Evolutionary conservation across 345 rosid species (phyloP).

Genomic region (Arabidopsis suecica): DNA sequence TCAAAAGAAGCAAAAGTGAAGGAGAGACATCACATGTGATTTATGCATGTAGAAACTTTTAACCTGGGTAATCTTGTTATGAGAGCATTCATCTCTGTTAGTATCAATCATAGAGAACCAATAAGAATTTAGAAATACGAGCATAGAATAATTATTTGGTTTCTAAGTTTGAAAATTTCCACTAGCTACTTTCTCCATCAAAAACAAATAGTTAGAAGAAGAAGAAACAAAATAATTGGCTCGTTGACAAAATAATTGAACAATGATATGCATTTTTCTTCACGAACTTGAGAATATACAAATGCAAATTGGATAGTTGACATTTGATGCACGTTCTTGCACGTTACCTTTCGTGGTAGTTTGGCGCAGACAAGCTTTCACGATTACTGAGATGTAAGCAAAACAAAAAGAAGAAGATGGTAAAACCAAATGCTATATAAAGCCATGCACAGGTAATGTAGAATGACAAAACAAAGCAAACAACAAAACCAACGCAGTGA

Average conservation of each 20-base stretch:
- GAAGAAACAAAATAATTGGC: background rate
- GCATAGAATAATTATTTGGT: slow-evolving; percentile 3
- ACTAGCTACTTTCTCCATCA: background rate
- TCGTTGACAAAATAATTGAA: slow-evolving; percentile 38
- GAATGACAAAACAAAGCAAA: slow-evolving; percentile 24
- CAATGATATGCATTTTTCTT: slow-evolving; percentile 39
- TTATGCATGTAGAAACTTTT: background rate
- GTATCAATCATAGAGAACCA: slow-evolving; percentile 5
- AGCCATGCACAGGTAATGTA: slow-evolving; percentile 15
- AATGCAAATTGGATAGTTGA: slow-evolving; percentile 27
- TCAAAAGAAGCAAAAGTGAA: background rate
- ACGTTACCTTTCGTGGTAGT: slow-evolving; percentile 35
- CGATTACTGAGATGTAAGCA: slow-evolving; percentile 19
- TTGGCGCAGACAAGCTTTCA: slow-evolving; percentile 30
- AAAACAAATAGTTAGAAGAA: background rate
- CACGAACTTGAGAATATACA: slow-evolving; percentile 26
- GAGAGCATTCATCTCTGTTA: background rate
- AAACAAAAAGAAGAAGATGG: background rate
- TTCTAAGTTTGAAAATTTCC: background rate
- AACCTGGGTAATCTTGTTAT: background rate
- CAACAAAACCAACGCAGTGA: slow-evolving; percentile 15
- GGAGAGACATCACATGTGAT: background rate
- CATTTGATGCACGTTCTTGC: slow-evolving; percentile 41
- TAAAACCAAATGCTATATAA: slow-evolving; percentile 29
- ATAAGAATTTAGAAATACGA: background rate